Percentiles rank a stretch among this genome's conserved stretches.
phyloP scores from a whole-genome alignment of 2,329 filamentous ascomycete genomes.

The Penicillium sp. region DNA sequence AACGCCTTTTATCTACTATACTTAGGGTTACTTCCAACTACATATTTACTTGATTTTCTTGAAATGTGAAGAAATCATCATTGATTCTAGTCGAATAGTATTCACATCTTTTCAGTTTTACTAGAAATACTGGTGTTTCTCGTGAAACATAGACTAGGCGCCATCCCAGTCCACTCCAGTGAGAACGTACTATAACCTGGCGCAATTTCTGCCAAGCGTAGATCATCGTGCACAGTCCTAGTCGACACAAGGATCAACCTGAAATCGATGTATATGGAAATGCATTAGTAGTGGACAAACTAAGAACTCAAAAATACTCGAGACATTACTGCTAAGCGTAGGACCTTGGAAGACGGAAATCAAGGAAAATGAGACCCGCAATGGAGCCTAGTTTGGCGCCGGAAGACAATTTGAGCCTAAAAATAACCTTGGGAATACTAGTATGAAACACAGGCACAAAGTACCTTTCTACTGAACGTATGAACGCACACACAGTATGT shows the following conservation, averaged over 20 bases:
- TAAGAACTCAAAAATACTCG: neutral
- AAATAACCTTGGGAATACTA: neutral
- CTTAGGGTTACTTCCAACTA: neutral
- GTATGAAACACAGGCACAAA: neutral
- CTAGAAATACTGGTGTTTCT: neutral
- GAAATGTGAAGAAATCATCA: neutral
- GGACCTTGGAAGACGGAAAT: neutral
- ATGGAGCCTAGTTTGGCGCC: neutral
- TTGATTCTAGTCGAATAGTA: no score
- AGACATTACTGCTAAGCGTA: neutral
- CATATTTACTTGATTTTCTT: neutral
- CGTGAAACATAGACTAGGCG: neutral
- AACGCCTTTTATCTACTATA: neutral
- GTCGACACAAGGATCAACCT: neutral
- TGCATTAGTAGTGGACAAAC: neutral
- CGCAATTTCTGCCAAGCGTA: neutral
- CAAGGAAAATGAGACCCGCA: constrained; percentile 3
- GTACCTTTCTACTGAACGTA: neutral
- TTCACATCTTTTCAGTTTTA: neutral
- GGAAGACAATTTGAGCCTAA: neutral
- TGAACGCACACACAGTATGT: neutral
- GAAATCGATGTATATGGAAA: neutral
- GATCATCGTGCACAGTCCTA: constrained; percentile 1
- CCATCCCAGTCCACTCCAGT: neutral
- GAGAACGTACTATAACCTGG: neutral